Percentiles rank a stretch among this genome's conserved stretches.
phyloP scores from a whole-genome alignment of 2,329 filamentous ascomycete genomes.

The Colletotrichum euphorbiae region DNA sequence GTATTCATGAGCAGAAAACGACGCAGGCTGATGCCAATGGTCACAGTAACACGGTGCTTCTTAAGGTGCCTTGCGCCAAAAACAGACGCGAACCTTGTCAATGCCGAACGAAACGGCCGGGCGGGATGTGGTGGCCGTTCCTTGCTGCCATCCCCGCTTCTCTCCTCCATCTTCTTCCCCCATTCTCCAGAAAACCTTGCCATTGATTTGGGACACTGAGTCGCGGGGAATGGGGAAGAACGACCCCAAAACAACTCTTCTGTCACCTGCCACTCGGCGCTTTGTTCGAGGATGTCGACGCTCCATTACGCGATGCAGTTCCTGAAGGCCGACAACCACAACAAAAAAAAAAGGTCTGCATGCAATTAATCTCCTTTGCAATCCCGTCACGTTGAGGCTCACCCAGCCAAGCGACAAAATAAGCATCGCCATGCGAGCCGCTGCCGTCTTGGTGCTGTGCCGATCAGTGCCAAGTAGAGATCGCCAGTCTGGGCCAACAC shows the following conservation, averaged over 20 bases:
- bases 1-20: too few species aligned
- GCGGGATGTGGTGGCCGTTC: neutral
- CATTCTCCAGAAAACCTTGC: conserved; percentile 36
- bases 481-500: neutral
- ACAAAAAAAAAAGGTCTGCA: too few species aligned
- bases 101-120: neutral
- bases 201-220: conserved; percentile 16
- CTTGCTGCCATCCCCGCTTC: conserved; percentile 13
- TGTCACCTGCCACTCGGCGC: neutral
- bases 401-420: neutral
- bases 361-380: neutral
- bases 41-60: too few species aligned
- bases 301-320: neutral
- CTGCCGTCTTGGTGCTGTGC: conserved; percentile 11
- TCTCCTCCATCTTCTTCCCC: conserved; percentile 30
- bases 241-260: conserved; percentile 11
- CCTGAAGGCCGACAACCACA: neutral
- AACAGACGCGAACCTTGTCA: neutral
- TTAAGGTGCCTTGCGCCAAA: too few species aligned
- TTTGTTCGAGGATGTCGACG: neutral
- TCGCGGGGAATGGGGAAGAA: conserved; percentile 17
- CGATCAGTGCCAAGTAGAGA: neutral
- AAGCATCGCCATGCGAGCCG: neutral
- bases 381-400: neutral
- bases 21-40: too few species aligned